Conservation (phyloP, 163 green algal species). For the Trebouxiophyceae sp. region DNA sequence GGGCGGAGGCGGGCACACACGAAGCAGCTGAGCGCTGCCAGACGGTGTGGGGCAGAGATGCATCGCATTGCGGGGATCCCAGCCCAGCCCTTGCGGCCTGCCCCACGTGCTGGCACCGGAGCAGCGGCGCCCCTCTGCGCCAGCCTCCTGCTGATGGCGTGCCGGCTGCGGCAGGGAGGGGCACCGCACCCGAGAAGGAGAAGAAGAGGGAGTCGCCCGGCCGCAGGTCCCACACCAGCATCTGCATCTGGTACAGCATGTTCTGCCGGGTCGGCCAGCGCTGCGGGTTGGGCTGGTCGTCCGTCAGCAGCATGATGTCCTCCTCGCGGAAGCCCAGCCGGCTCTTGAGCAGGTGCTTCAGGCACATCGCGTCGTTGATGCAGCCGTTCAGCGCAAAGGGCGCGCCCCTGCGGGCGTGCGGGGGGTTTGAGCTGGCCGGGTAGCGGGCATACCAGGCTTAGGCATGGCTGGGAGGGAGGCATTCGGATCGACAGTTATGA, state of each 20-base stretch:
- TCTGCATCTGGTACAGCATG: slow-evolving; percentile 14
- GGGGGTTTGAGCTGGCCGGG: no score
- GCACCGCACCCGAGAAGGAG: slow-evolving; percentile 16
- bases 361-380: slow-evolving; percentile 77
- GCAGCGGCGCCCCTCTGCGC: no score
- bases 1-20: no score
- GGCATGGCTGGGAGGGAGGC: no score
- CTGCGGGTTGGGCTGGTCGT: slow-evolving; percentile 3
- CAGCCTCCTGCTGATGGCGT: no score
- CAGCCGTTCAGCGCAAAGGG: slow-evolving; percentile 44
- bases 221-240: not conserved
- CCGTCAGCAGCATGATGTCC: slow-evolving; percentile 11
- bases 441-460: no score
- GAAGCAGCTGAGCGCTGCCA: no score
- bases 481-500: no score
- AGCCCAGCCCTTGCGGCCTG: no score
- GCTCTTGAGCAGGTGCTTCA: slow-evolving; percentile 54
- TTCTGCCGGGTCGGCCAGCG: slow-evolving; percentile 4
- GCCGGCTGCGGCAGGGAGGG: no score
- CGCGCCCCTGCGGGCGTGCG: not conserved
- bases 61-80: no score
- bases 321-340: not conserved
- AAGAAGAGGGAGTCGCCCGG: slow-evolving; percentile 82
- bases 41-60: not conserved
- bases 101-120: no score